A percentile compares a stretch with the other conserved stretches of the same genome.
Conservation (phyloP, 139 green algal genomes). For the Desmodesmus armatus region DNA sequence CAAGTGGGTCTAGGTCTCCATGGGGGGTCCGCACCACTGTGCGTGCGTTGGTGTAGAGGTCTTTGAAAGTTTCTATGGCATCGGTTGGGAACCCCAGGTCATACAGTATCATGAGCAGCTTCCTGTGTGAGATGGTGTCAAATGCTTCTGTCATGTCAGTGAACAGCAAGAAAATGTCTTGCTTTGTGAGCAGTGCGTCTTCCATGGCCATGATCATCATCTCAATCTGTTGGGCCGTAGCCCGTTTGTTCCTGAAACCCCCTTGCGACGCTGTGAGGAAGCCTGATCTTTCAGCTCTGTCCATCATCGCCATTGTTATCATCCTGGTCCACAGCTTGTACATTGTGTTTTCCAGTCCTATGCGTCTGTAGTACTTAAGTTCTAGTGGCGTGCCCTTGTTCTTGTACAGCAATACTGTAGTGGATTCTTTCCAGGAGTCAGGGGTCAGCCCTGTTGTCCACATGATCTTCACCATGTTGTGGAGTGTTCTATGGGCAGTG, state of each 20-base stretch:
- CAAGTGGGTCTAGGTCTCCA: slow-evolving; percentile 11
- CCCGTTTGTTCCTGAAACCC: slow-evolving; percentile 46
- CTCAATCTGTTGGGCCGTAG: slow-evolving; percentile 7
- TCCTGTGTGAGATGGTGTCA: slow-evolving; percentile 56
- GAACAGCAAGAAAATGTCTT: slow-evolving; percentile 47
- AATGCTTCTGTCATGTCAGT: slow-evolving; percentile 58
- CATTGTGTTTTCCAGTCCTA: slow-evolving; percentile 46
- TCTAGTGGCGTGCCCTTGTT: slow-evolving; percentile 27
- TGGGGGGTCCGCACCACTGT: slow-evolving; percentile 33
- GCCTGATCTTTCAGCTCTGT: slow-evolving; percentile 21
- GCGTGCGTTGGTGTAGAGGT: slow-evolving; percentile 54
- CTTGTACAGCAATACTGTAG: slow-evolving; percentile 53
- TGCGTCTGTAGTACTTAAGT: slow-evolving; percentile 49
- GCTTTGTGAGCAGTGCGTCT: slow-evolving; percentile 26
- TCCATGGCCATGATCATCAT: slow-evolving; percentile 47
- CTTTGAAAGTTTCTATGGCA: slow-evolving; percentile 42
- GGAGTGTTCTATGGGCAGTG: background rate
- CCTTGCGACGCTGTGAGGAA: slow-evolving; percentile 51
- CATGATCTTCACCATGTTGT: slow-evolving; percentile 48
- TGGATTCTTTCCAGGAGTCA: slow-evolving; percentile 41
- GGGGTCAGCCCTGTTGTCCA: slow-evolving; percentile 49
- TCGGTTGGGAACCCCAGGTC: slow-evolving; percentile 54
- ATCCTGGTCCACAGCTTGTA: slow-evolving; percentile 62
- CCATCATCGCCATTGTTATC: slow-evolving; percentile 14
- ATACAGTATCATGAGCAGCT: slow-evolving; percentile 51